phyloP scores from a whole-genome alignment of 106 monocot genomes.

The Acanthochlamys bracteata region DNA sequence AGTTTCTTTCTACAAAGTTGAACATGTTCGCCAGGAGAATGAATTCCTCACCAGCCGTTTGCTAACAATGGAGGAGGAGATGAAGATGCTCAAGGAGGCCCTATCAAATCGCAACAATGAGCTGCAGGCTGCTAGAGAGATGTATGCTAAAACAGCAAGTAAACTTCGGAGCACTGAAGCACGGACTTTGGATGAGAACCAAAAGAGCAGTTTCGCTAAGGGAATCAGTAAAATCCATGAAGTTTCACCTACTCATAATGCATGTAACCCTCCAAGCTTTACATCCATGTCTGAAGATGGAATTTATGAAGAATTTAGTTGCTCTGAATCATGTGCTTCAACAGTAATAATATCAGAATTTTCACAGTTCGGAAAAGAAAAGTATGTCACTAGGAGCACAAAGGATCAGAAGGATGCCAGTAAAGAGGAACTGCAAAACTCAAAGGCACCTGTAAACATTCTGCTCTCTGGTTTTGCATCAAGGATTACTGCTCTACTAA shows the following conservation, averaged over 20 bases:
- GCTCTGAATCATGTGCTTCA: conserved; percentile 56
- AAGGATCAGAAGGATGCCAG: conserved; percentile 23
- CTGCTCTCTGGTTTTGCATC: conserved; percentile 36
- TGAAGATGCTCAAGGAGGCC: conserved; percentile 89
- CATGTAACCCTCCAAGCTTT: conserved; percentile 64
- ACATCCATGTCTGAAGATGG: conserved; percentile 88
- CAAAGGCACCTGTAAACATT: conserved; percentile 1
- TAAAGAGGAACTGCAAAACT: conserved; percentile 9
- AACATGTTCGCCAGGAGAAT: conserved; percentile 68
- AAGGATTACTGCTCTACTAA: conserved; percentile 33
- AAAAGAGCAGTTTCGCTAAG: conserved; percentile 27
- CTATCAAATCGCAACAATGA: conserved; percentile 79
- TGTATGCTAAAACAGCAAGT: conserved; percentile 56
- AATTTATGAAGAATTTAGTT: conserved; percentile 64
- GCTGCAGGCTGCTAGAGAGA: conserved; percentile 63
- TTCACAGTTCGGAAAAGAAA: conserved; percentile 57
- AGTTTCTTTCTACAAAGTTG: conserved; percentile 45
- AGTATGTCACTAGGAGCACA: conserved; percentile 20
- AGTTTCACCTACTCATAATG: conserved; percentile 27
- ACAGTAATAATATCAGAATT: conserved; percentile 41
- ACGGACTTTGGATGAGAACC: conserved; percentile 29
- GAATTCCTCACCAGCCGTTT: conserved; percentile 76
- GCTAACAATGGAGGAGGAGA: conserved; percentile 81
- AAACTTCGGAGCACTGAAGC: conserved; percentile 62
- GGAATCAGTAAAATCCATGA: conserved; percentile 35